phyloP scores from a whole-genome alignment of 1,139 yeast genomes.

The Casaregolazyma suthepensis region DNA sequence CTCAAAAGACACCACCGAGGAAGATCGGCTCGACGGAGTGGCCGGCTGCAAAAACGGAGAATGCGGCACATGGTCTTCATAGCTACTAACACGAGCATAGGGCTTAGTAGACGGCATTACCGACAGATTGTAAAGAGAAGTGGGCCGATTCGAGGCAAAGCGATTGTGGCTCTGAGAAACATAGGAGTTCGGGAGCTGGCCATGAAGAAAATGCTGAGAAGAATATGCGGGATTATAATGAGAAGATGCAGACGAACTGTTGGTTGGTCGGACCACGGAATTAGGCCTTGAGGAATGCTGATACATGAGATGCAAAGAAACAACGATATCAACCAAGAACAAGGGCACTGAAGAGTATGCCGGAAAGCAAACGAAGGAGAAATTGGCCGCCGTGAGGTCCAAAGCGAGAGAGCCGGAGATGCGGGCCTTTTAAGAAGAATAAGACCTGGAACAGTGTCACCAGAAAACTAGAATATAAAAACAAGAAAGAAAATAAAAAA shows the following conservation, averaged over 20 bases:
- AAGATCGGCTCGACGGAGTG: neutral
- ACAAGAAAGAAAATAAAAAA: neutral
- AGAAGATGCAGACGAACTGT: constrained; percentile 3
- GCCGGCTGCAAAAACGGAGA: neutral
- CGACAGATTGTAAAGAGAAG: constrained; percentile 13
- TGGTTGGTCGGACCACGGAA: constrained; percentile 2
- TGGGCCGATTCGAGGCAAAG: constrained; percentile 13
- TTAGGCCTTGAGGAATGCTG: constrained; percentile 3
- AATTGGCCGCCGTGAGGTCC: neutral
- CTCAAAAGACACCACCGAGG: neutral
- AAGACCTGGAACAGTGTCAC: no score
- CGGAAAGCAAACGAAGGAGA: no score
- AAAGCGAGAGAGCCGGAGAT: neutral
- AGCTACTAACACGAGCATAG: neutral
- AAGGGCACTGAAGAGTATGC: neutral
- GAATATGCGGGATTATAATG: constrained; percentile 8
- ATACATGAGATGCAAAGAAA: constrained; percentile 1
- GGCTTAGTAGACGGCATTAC: constrained; percentile 2
- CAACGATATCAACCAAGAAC: neutral
- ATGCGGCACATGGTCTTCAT: neutral
- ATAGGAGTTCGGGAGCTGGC: neutral
- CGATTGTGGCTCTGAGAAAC: constrained; percentile 8
- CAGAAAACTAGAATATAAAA: no score
- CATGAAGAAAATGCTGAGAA: constrained; percentile 8
- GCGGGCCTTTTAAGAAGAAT: no score